Evolutionary conservation across 306 rosid species (phyloP), one percentile per base, ranked within the genome.

Genomic region (Pyrus betulifolia): DNA sequence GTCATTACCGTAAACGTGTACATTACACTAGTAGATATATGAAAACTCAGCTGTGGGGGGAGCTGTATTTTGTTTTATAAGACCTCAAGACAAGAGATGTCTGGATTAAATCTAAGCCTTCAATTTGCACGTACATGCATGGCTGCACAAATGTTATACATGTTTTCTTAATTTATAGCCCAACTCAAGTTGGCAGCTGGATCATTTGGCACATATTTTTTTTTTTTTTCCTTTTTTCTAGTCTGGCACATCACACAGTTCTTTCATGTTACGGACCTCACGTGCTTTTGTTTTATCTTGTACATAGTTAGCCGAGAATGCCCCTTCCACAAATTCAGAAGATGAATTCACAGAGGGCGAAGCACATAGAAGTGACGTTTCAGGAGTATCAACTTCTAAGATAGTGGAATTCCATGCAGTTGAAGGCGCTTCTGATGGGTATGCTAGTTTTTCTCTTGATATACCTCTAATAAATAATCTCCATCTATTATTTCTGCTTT

Each of bases 361-460:
- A 30, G 22, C 70, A 0, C 77, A 82, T 73, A 69, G 35, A 76
- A 78, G 70, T 70, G 82, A 82, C 74, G 69, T 33, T 70, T 83
- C 76, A 66, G 79, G 14, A 67, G 35, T 74, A 54, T 75, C 84
- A 69, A 61, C 31, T 55, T 75, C 65, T 22, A 31, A 23, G 33
- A 54, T 14, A 13, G 49, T 55, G 19, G 84, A 85, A 72, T 58
- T 76, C 22, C 71, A 76, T 74, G 62, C 84, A 74, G 74, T 49
- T 80, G 84, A 80, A 76, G 60, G 25, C 38, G 67, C 74, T 76
- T 30, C 63, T 31, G 21, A 63, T 23, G 80, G 84, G 97, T 91
- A 88, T 45, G 80, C 84, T 44, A 57, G 71, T 61, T 55, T 44
- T 38, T 77, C 83, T 67, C 51, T 71, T 65, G 72, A 45, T 79